phyloP scores from a whole-genome alignment of 352 stramenopile species.

The Phytophthora rubi region DNA sequence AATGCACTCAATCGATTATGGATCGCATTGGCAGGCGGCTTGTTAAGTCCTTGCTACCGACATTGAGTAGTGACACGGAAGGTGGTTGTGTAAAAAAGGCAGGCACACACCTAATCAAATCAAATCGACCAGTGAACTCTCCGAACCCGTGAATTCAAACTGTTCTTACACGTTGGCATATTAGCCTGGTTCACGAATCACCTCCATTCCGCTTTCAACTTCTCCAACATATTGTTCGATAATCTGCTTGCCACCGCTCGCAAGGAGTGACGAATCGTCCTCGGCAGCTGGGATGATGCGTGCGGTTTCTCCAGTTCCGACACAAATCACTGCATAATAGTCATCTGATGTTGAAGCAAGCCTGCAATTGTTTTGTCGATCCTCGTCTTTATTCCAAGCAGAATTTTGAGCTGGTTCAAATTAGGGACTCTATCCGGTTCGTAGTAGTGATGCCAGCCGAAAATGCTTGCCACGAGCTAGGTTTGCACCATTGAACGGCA shows the following conservation, averaged over 20 bases:
- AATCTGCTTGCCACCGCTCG: not conserved
- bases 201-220: slow-evolving; percentile 22
- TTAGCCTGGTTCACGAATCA: slow-evolving; percentile 25
- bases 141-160: slow-evolving; percentile 4
- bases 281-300: not conserved
- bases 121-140: slow-evolving; percentile 5
- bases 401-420: slow-evolving; percentile 27
- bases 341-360: slow-evolving; percentile 22
- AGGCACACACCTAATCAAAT: slow-evolving; percentile 8
- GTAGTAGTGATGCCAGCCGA: slow-evolving; percentile 19
- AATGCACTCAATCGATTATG: slow-evolving; percentile 4
- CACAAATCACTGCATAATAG: slow-evolving; percentile 10
- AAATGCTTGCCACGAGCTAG: slow-evolving; percentile 14
- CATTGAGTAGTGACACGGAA: slow-evolving; percentile 8
- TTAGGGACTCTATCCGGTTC: slow-evolving; percentile 27
- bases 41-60: not conserved
- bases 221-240: not conserved
- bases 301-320: not conserved
- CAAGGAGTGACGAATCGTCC: not conserved
- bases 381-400: slow-evolving; percentile 6
- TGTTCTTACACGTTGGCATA: slow-evolving; percentile 34
- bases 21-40: not conserved
- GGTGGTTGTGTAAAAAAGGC: slow-evolving; percentile 4
- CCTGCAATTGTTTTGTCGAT: slow-evolving; percentile 25
- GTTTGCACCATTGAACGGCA: slow-evolving; percentile 22